Percentiles rank a stretch among this genome's conserved stretches.
Evolutionary conservation across 2,329 filamentous ascomycete genomes (phyloP).

Genomic region (Ophiosphaerella herpotricha): DNA sequence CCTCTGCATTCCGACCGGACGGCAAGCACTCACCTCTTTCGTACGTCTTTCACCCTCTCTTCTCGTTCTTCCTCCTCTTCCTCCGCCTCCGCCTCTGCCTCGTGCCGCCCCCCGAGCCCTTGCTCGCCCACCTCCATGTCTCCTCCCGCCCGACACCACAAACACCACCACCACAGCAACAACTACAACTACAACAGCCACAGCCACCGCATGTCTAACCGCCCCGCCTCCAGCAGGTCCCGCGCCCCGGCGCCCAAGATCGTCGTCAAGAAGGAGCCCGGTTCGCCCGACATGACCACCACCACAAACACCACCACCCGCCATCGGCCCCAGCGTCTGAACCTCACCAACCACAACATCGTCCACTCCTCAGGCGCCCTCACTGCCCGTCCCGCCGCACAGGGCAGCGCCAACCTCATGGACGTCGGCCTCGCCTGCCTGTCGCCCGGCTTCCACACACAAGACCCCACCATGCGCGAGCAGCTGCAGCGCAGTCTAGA

Average conservation of each 20-base stretch:
- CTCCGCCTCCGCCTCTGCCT: constrained; percentile 27
- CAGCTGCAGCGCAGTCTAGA: constrained; percentile 93
- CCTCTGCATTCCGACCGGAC: constrained; percentile 47
- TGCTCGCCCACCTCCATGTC: constrained; percentile 28
- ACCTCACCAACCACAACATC: constrained; percentile 65
- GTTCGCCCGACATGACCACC: constrained; percentile 78
- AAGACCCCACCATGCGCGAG: constrained; percentile 95
- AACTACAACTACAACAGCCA: not conserved
- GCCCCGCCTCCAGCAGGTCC: constrained; percentile 55
- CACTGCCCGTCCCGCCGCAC: constrained; percentile 70
- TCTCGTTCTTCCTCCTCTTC: constrained; percentile 30
- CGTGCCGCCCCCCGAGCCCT: no score
- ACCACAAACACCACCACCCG: constrained; percentile 61
- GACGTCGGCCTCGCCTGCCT: constrained; percentile 93
- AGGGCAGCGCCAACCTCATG: constrained; percentile 78
- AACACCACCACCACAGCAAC: no score
- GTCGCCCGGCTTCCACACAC: constrained; percentile 92
- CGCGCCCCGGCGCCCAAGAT: constrained; percentile 72
- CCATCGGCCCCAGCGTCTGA: constrained; percentile 76
- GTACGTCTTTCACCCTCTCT: constrained; percentile 48
- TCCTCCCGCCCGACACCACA: constrained; percentile 13
- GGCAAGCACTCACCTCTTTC: constrained; percentile 60
- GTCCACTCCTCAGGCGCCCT: constrained; percentile 51
- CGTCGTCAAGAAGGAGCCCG: constrained; percentile 93
- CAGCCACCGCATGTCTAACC: constrained; percentile 34